Evolutionary conservation across 2,329 filamentous ascomycete genomes (phyloP), one percentile per base, ranked within the genome.

Genomic region (Stromatinia cepivora): DNA sequence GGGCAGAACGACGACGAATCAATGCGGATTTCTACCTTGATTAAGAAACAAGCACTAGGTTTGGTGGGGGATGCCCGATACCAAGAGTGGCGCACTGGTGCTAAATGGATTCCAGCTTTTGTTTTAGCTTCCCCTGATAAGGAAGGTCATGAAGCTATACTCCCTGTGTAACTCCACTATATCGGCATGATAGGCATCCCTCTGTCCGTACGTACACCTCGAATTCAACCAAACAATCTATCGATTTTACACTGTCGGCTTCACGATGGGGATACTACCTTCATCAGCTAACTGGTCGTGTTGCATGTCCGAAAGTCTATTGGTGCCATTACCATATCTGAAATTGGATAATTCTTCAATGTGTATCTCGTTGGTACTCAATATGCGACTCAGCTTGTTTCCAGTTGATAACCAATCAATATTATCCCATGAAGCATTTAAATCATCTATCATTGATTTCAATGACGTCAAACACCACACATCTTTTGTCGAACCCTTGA

Each of bases 391-490:
- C 31, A 39, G 45, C 45, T 36, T 36, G 22, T 25, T 36, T 36
- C 11, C 31, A 57, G 9, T 57, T 56, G 20, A 17, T 20, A 56
- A 58, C 58, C 53, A 17, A 20, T 50, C 31, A 36, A 46, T 15
- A 5, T 20, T 59, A 50, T 22, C 54, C 28, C 15, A 39, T 50
- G 42, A 31, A 59, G 36, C 10, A 52, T 25, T 61, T 17, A 25
- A 39, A 8, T 9, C 15, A 39, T 34, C 45, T 62, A 54, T 54
- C 11, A 68, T 61, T 45, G 42, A 50, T 25, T 31, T n/a, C 3
- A 34, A 54, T 68, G 57, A 68, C 66, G 66, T 68, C 57, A 58
- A 68, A 54, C 36, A 68, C n/a, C 28, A 36, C 34, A 31, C 48
- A 11, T 42, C 34, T 56, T 54, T 28, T 4, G 57, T 63, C 54